Conservation (phyloP, 139 green algal genomes). For the Protoeuglena noctilucae region DNA sequence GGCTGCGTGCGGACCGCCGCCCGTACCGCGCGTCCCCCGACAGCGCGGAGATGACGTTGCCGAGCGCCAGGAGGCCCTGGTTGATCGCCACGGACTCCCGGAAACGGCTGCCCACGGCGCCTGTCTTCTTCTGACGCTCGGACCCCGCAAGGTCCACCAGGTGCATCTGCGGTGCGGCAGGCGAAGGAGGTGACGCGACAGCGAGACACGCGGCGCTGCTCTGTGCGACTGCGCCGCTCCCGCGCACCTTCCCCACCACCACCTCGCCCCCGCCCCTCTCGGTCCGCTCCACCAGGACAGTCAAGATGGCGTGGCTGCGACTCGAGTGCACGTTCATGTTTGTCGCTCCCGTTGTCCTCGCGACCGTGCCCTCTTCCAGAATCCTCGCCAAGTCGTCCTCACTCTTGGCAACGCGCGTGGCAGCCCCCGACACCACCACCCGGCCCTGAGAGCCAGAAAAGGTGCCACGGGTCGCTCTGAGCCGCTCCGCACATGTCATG, state of each 20-base stretch:
- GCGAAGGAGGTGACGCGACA: too few species aligned
- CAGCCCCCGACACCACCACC: too few species aligned
- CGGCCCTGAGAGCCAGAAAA: too few species aligned
- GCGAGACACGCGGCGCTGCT: too few species aligned
- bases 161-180: too few species aligned
- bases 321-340: constrained; percentile 32
- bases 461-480: too few species aligned
- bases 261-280: too few species aligned
- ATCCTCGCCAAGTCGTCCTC: constrained; percentile 13
- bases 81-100: constrained; percentile 21
- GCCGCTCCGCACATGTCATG: not conserved
- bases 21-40: not conserved
- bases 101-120: constrained; percentile 1
- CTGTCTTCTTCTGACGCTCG: constrained; percentile 14
- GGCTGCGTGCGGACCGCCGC: too few species aligned
- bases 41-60: constrained; percentile 16
- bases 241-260: too few species aligned
- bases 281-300: constrained; percentile 28
- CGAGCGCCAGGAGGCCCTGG: constrained; percentile 20
- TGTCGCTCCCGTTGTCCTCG: constrained; percentile 17
- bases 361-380: constrained; percentile 15
- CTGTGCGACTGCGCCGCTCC: too few species aligned
- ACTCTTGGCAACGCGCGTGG: too few species aligned
- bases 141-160: constrained; percentile 22
- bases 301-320: constrained; percentile 39